These are phyloP conservation scores for Colletotrichum karsti DNA, from an alignment of 2,329 filamentous ascomycete genomes.

Conservation along the genomic window DNA sequence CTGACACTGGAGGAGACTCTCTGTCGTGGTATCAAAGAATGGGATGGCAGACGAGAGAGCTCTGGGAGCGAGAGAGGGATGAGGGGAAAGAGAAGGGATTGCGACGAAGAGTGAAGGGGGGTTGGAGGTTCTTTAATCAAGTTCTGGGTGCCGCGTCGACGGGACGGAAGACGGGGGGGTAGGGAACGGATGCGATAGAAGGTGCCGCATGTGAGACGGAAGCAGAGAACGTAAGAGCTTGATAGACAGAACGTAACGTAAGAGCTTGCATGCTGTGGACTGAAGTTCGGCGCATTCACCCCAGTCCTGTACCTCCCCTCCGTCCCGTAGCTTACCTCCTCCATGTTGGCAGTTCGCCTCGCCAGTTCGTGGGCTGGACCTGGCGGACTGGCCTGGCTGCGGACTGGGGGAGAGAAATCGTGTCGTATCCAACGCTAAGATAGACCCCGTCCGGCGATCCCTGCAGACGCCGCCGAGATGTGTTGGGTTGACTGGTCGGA, in stretches of 20 bases:
- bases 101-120: neutral
- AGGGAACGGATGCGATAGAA: neutral
- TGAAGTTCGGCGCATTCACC: neutral
- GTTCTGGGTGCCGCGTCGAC: constrained; percentile 3
- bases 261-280: neutral
- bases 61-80: constrained; percentile 21
- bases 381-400: constrained; percentile 3
- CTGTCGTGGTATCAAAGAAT: neutral
- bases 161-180: neutral
- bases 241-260: neutral
- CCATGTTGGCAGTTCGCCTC: constrained; percentile 12
- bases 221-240: neutral
- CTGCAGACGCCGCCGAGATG: constrained; percentile 4
- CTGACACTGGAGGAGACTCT: constrained; percentile 6
- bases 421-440: constrained; percentile 12
- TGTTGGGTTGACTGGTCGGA: constrained; percentile 3
- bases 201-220: constrained; percentile 17
- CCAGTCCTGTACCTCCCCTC: neutral
- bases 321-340: neutral
- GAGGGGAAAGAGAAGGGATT: neutral
- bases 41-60: neutral
- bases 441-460: constrained; percentile 7
- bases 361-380: constrained; percentile 20
- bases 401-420: constrained; percentile 3
- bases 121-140: constrained; percentile 22